A percentile compares a stretch with the other conserved stretches of the same genome.
Conservation (phyloP, 768 basidiomycete genomes). For the Terana coerulea region DNA sequence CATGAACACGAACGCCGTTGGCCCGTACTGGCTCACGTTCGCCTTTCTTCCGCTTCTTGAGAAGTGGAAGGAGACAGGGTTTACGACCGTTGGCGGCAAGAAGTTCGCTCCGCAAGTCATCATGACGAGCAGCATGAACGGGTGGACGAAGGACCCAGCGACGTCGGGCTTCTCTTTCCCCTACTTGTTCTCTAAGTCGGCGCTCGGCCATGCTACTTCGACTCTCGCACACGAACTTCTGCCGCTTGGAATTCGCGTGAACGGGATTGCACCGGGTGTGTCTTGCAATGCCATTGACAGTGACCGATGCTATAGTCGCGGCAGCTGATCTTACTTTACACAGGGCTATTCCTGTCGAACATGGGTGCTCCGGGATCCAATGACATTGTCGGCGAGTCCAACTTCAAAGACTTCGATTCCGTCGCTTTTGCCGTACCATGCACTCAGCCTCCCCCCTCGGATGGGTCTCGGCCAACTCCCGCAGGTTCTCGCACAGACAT, state of each 20-base stretch:
- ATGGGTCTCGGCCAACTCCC: slow-evolving; percentile 15
- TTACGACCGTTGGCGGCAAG: slow-evolving; percentile 21
- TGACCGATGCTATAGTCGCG: neutral
- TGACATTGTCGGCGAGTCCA: slow-evolving; percentile 25
- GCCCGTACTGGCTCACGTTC: slow-evolving; percentile 52
- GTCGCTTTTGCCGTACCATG: slow-evolving; percentile 33
- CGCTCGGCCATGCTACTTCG: slow-evolving; percentile 42
- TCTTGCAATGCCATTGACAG: slow-evolving; percentile 1
- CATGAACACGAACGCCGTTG: slow-evolving; percentile 38
- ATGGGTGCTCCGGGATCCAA: slow-evolving; percentile 26
- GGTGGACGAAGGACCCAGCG: slow-evolving; percentile 45
- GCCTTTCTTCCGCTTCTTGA: slow-evolving; percentile 53
- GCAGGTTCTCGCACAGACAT: slow-evolving; percentile 40
- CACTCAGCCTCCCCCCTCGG: slow-evolving; percentile 18
- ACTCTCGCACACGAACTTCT: slow-evolving; percentile 45
- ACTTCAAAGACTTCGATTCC: slow-evolving; percentile 9
- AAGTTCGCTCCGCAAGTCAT: slow-evolving; percentile 45
- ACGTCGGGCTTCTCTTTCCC: slow-evolving; percentile 39
- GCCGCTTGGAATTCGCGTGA: slow-evolving; percentile 44
- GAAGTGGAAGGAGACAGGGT: slow-evolving; percentile 36
- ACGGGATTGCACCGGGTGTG: slow-evolving; percentile 43
- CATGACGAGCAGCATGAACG: slow-evolving; percentile 51
- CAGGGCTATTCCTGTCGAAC: slow-evolving; percentile 31
- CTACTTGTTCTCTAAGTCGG: slow-evolving; percentile 46
- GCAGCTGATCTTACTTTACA: neutral